phyloP scores from a whole-genome alignment of 192 early-diverging fungal species.

The Backusella westeae region DNA sequence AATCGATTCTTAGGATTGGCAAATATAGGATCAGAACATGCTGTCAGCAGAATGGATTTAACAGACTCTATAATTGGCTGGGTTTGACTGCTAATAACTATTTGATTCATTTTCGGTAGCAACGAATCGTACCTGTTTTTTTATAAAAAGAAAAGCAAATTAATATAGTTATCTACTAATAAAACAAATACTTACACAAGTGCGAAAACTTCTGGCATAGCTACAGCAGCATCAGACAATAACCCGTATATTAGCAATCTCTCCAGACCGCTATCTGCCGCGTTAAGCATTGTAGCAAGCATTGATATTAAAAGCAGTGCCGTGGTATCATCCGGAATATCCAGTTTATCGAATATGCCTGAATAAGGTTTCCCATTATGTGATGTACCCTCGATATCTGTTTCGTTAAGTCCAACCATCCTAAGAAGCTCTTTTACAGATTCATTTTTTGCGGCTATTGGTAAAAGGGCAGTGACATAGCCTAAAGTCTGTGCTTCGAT shows the following conservation, averaged over 20 bases:
- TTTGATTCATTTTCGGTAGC: conserved; percentile 69
- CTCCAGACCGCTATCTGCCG: conserved; percentile 70
- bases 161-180: background rate
- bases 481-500: conserved; percentile 57
- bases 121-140: conserved; percentile 63
- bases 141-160: background rate
- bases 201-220: conserved; percentile 70
- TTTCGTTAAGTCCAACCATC: conserved; percentile 42
- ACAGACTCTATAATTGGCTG: conserved; percentile 63
- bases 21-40: conserved; percentile 49
- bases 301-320: conserved; percentile 61
- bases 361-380: conserved; percentile 48
- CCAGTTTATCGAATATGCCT: conserved; percentile 63
- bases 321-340: conserved; percentile 60
- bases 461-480: conserved; percentile 76
- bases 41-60: conserved; percentile 66
- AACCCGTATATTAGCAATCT: conserved; percentile 70
- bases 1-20: conserved; percentile 35
- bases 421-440: conserved; percentile 52
- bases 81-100: conserved; percentile 62
- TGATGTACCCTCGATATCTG: conserved; percentile 39
- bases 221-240: conserved; percentile 69
- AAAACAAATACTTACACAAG: conserved; percentile 60
- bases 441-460: conserved; percentile 64
- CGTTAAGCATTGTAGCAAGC: conserved; percentile 71